Percentiles rank a stretch among this genome's conserved stretches.
phyloP scores from a whole-genome alignment of 2,329 filamentous ascomycete genomes.

The Nigrograna mackinnonii region DNA sequence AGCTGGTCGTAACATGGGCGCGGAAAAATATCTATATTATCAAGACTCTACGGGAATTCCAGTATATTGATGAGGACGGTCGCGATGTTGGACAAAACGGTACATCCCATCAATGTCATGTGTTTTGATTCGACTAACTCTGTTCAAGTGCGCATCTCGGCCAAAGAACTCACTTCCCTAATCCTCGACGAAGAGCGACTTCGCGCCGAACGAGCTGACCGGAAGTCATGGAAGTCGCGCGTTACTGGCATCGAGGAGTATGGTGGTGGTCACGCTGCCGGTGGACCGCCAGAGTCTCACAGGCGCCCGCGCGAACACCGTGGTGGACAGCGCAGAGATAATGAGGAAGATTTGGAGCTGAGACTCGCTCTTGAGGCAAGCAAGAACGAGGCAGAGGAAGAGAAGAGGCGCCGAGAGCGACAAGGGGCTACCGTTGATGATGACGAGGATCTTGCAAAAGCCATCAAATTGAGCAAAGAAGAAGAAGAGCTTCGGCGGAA shows the following conservation, averaged over 20 bases:
- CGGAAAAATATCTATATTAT: conserved; percentile 98
- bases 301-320: conserved; percentile 43
- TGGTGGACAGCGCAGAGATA: conserved; percentile 59
- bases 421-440: conserved; percentile 50
- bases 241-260: conserved; percentile 92
- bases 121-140: conserved; percentile 15
- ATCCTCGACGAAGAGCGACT: conserved; percentile 93
- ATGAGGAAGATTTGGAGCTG: conserved; percentile 86
- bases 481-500: conserved; percentile 87
- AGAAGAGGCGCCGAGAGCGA: conserved; percentile 70
- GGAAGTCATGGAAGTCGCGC: conserved; percentile 95
- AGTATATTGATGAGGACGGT: conserved; percentile 94
- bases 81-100: conserved; percentile 96
- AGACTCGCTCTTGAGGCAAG: conserved; percentile 90
- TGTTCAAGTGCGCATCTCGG: conserved; percentile 81
- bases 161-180: conserved; percentile 91
- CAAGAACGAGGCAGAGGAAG: conserved; percentile 93
- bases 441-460: conserved; percentile 91
- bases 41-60: conserved; percentile 96
- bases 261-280: conserved; percentile 48
- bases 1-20: conserved; percentile 96
- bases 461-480: conserved; percentile 90
- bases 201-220: conserved; percentile 84
- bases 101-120: conserved; percentile 44
- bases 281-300: conserved; percentile 14